phyloP scores from a whole-genome alignment of 257 asterid species.

The Primulina huaijiensis region DNA sequence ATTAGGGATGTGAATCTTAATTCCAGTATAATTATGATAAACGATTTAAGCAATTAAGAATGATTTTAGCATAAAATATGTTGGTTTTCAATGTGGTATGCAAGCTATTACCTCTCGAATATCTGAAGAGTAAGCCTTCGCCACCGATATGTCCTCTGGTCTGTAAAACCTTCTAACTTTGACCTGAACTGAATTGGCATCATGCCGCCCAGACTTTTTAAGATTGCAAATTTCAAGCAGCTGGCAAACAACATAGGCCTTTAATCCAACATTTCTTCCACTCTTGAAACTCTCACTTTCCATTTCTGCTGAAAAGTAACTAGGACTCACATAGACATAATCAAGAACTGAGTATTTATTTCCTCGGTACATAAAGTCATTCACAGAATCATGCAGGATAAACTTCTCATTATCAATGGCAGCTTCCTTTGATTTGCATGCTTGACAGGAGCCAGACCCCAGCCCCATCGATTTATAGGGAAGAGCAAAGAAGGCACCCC shows the following conservation, averaged over 20 bases:
- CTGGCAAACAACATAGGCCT: constrained; percentile 71
- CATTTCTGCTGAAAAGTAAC: constrained; percentile 53
- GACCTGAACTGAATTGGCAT: constrained; percentile 43
- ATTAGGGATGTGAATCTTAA: constrained; percentile 1
- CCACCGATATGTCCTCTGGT: constrained; percentile 77
- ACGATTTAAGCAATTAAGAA: constrained; percentile 13
- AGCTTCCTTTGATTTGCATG: constrained; percentile 52
- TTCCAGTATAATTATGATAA: constrained; percentile 13
- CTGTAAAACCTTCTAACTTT: constrained; percentile 79
- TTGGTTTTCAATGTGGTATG: constrained; percentile 9
- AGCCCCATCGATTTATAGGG: constrained; percentile 58
- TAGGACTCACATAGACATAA: constrained; percentile 69
- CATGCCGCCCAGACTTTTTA: constrained; percentile 41
- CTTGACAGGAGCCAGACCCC: constrained; percentile 76
- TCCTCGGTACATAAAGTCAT: constrained; percentile 57
- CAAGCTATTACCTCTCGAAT: constrained; percentile 69
- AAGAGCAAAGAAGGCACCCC: constrained; percentile 81
- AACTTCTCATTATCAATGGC: constrained; percentile 40
- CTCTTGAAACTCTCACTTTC: constrained; percentile 63
- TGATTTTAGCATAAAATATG: neutral
- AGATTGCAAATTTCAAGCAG: constrained; percentile 56
- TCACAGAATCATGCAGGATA: constrained; percentile 41
- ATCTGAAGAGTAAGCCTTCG: constrained; percentile 81
- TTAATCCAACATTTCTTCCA: constrained; percentile 90
- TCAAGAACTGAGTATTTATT: constrained; percentile 55